Conservation (phyloP, 208 protist species). For the Naegleria gruberi region DNA sequence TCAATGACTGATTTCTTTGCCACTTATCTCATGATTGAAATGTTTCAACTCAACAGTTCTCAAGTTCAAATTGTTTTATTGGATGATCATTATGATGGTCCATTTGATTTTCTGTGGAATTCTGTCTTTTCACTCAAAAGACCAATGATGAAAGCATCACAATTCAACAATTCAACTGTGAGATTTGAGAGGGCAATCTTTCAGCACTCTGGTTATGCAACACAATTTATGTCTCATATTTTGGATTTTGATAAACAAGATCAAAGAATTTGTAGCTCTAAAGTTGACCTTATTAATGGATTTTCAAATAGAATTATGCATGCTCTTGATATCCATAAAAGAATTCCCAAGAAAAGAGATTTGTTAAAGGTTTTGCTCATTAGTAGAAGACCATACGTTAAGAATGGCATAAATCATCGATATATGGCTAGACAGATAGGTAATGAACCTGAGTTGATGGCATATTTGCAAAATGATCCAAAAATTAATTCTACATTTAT, state of each 20-base stretch:
- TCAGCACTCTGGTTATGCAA: not conserved
- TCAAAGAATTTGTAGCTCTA: not conserved
- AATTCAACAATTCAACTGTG: not conserved
- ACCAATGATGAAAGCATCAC: not conserved
- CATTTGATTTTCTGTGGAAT: not conserved
- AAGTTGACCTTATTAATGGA: not conserved
- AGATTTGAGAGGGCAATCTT: not conserved
- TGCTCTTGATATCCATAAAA: not conserved
- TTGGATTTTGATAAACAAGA: not conserved
- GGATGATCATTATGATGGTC: not conserved
- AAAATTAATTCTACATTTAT: not conserved
- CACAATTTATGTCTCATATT: not conserved
- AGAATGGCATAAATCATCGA: not conserved
- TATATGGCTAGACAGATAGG: not conserved
- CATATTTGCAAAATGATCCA: not conserved
- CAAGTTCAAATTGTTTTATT: not conserved
- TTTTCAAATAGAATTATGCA: not conserved
- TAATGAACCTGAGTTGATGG: constrained; percentile 8
- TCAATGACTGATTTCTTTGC: not conserved
- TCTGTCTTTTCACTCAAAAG: not conserved
- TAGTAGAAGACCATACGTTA: not conserved
- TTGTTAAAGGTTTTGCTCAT: not conserved
- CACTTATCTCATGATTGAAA: not conserved
- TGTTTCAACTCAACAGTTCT: not conserved
- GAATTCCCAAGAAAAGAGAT: not conserved